Conservation (phyloP, 1,139 yeast species). For the Scheffersomyces illinoinensis region DNA sequence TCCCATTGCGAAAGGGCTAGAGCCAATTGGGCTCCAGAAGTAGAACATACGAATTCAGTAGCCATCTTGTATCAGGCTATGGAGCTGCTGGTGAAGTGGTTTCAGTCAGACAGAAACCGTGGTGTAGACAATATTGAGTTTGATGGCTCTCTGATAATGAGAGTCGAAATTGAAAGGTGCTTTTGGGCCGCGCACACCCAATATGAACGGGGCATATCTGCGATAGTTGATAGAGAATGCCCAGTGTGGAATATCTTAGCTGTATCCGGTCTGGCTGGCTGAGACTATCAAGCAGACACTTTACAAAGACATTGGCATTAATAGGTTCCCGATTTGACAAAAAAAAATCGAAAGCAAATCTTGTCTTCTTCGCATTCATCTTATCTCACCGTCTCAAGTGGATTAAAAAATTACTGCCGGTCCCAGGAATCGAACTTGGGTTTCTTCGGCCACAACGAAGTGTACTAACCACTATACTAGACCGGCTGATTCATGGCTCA, state of each 20-base stretch:
- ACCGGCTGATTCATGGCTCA: conserved; percentile 25
- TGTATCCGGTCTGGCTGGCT: neutral
- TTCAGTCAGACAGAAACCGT: neutral
- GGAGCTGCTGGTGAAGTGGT: neutral
- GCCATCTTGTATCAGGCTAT: conserved; percentile 3
- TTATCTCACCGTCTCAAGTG: too few relatives aligned
- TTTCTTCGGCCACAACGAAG: conserved; percentile 48
- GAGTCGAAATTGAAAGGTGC: neutral
- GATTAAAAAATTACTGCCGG: conserved; percentile 29
- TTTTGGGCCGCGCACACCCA: neutral
- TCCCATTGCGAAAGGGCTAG: neutral
- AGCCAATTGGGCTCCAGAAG: neutral
- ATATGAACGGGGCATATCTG: neutral
- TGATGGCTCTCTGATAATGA: neutral
- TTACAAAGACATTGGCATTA: neutral
- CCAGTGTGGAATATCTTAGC: neutral
- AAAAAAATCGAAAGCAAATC: neutral
- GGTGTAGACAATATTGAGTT: neutral
- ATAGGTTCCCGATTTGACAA: neutral
- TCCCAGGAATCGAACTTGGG: conserved; percentile 51
- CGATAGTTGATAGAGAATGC: neutral
- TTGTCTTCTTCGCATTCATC: neutral
- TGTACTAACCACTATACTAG: conserved; percentile 49
- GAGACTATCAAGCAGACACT: neutral
- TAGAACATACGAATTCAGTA: conserved; percentile 17